Evolutionary conservation across 2,329 filamentous ascomycete species (phyloP).

Genomic region (Pseudogymnoascus sp.): DNA sequence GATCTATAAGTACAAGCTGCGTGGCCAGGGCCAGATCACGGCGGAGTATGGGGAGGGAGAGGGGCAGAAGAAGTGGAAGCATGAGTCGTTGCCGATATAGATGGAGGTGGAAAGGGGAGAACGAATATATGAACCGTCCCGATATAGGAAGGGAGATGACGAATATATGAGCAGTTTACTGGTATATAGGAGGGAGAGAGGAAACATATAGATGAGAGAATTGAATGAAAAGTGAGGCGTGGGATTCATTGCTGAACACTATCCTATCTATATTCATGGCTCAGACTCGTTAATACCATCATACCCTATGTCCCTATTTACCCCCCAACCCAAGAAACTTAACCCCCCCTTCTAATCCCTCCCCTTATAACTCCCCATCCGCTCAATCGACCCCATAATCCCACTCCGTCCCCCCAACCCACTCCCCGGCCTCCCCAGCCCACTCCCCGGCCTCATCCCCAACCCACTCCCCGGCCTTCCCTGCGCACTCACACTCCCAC

Average conservation of each 20-base stretch:
- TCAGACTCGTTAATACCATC: not conserved
- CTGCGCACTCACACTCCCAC: slow-evolving; percentile 30
- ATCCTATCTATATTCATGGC: slow-evolving; percentile 1
- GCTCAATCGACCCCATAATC: slow-evolving; percentile 79
- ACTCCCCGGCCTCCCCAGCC: slow-evolving; percentile 28
- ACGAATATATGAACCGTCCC: no score
- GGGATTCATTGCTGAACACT: not conserved
- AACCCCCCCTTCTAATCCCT: slow-evolving; percentile 9
- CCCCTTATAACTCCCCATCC: slow-evolving; percentile 60
- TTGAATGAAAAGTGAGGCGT: not conserved
- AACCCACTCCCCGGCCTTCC: slow-evolving; percentile 7
- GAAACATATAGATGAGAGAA: not conserved
- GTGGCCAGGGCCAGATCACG: slow-evolving; percentile 75
- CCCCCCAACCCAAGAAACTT: not conserved
- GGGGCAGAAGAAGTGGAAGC: slow-evolving; percentile 50
- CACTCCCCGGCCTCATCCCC: slow-evolving; percentile 21
- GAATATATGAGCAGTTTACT: not conserved
- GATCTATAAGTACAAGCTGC: slow-evolving; percentile 93
- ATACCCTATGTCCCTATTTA: not conserved
- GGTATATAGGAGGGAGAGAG: no score
- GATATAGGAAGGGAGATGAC: not conserved
- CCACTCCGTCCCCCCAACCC: slow-evolving; percentile 48
- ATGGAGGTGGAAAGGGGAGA: not conserved
- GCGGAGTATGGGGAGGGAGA: slow-evolving; percentile 61
- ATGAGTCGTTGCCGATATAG: slow-evolving; percentile 37